Evolutionary conservation across 2,329 filamentous ascomycete species (phyloP), one percentile per base, ranked within the genome.

Genomic region (Capronia epimyces): DNA sequence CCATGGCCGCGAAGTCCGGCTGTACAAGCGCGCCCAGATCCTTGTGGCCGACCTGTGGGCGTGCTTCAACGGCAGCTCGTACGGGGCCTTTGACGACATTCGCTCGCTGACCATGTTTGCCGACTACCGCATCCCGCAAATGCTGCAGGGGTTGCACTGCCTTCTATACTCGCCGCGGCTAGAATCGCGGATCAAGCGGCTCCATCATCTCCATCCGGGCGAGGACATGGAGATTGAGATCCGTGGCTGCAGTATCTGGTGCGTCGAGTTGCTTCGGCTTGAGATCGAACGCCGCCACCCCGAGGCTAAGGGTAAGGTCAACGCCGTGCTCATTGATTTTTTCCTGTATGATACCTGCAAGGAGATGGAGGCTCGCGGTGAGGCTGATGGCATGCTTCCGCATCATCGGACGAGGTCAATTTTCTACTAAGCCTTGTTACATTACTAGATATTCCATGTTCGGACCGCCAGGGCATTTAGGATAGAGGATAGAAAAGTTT

Each of bases 291-390:
- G 75, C 40, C 69, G 80, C 12, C 82, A 96, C 62, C 87, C 89
- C 1, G 53, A 53, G 29, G 50, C 48, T 43, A 56, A 46, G 24
- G 54, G 43, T 60, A 71, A 72, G 13, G 68, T 85, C 56, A 98
- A 98, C 66, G 90, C 93, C 21, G 88, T 97, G 32, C 69, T 98
- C 62, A 93, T 98, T 57, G 93, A 98, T 69, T 98, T 97, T 70
- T 95, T 96, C 68, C 73, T 98, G 49, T 98, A 98, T 66, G 93
- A 98, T 70, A 82, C 86, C 15, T 89, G 93, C 71, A 98, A 97
- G 68, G 85, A 89, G 64, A 68, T 86, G 65, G 91, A 97, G 67
- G 74, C 71, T n/a, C 43, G 13, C 15, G 55, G 55, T 24, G 48
- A 57, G 20, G 36, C 49, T 21, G 52, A 66, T 64, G 44, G 61